Percentiles rank a stretch among this genome's conserved stretches.
phyloP scores from a whole-genome alignment of 129 eudicot genomes.

The Chrysanthemum makinoi region DNA sequence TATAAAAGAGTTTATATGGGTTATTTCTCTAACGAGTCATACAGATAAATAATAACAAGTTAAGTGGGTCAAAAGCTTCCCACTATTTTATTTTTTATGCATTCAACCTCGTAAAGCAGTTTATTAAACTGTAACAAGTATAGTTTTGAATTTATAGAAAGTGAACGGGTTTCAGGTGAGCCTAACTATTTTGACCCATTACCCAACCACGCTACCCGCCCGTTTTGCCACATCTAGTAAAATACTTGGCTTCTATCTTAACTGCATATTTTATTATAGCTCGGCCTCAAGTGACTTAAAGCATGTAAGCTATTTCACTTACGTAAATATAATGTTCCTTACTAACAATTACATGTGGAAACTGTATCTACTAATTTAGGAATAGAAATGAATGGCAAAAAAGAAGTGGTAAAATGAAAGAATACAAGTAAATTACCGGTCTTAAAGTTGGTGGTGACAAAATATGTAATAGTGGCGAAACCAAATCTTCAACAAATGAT shows the following conservation, averaged over 20 bases:
- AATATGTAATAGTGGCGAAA: constrained; percentile 75
- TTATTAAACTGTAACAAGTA: too few species aligned
- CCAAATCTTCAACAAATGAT: constrained; percentile 74
- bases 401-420: neutral
- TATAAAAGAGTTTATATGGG: too few species aligned
- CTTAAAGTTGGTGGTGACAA: constrained; percentile 80
- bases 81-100: too few species aligned
- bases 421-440: constrained; percentile 61
- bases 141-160: too few species aligned
- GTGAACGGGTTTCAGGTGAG: neutral
- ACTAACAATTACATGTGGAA: neutral
- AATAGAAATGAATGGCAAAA: neutral
- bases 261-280: too few species aligned
- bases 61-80: too few species aligned
- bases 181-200: neutral
- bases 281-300: too few species aligned
- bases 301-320: neutral
- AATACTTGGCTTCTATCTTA: neutral
- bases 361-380: neutral
- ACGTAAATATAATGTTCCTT: neutral
- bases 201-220: neutral
- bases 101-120: too few species aligned
- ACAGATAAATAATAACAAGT: too few species aligned
- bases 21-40: too few species aligned
- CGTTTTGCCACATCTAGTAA: constrained; percentile 9